Evolutionary conservation across 768 basidiomycete genomes (phyloP), one percentile per base, ranked within the genome.

Genomic region (Piloderma croceum): DNA sequence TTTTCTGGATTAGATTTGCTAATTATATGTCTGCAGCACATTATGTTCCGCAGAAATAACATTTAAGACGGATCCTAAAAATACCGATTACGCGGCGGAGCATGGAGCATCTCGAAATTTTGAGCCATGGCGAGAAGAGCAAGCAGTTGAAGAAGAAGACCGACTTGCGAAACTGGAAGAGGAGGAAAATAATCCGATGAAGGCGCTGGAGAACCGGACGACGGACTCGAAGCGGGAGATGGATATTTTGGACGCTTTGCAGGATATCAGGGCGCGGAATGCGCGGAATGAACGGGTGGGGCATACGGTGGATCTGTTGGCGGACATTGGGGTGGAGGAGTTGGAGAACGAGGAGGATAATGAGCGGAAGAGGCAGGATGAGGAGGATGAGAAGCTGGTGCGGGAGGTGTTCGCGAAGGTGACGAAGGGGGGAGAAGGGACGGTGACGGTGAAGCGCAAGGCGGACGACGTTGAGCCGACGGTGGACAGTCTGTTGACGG

Each of bases 21-120:
- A 32, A 70, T 34, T 17, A 7, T 18, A 10, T 24, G 10, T 22
- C 6, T 36, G 3, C 50, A 94, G 94, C 55, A 93, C 92, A 11
- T 66, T 92, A 27, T 99, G 96, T 59, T 96, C 92, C 3, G 87
- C 94, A 7, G 96, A 99, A 60, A 98, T 99, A 49, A 98, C 96
- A 0, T 99, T 99, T 81, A 98, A 98, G 63, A 99, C 96, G 0
- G 94, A 99, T 58, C 94, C 94, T 15, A 94, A 94, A 74, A 92
- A 96, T 58, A 93, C 92, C 1, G 91, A 94, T 59, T 94, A 94
- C 51, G 31, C 72, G 15, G 90, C 90, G 31, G 94, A 99, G 64
- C 94, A 97, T 56, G 96, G 96, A 22, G 96, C 96, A 21, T 91
- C 88, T 4, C 80, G 96, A 4, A 99, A 98, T 59, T 98, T 97